Conservation (phyloP, 352 stramenopile species). For the Phytophthora cajani region DNA sequence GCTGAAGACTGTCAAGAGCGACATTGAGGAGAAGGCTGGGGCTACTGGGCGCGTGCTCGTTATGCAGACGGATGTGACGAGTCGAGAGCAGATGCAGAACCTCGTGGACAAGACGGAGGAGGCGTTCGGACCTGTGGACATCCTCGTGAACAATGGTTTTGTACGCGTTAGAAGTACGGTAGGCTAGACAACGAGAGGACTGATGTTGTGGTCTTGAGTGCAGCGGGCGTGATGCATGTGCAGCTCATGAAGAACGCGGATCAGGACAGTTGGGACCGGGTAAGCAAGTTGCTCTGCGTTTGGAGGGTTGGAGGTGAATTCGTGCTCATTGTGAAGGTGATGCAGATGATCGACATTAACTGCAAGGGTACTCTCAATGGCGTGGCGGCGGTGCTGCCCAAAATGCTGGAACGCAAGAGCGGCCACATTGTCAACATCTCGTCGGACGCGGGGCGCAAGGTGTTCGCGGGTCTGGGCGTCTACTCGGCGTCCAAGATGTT, state of each 20-base stretch:
- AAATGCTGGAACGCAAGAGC: constrained; percentile 72
- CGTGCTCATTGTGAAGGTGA: not conserved
- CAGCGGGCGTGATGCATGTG: constrained; percentile 93
- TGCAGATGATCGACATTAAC: constrained; percentile 89
- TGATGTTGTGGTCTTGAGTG: not conserved
- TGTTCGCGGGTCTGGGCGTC: constrained; percentile 77
- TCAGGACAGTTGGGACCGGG: constrained; percentile 88
- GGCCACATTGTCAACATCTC: constrained; percentile 87
- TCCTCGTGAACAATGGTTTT: constrained; percentile 85
- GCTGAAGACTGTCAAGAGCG: constrained; percentile 41
- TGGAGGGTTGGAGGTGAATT: not conserved
- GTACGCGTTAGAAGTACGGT: too few relatives aligned
- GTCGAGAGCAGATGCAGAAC: constrained; percentile 51
- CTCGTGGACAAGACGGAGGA: constrained; percentile 62
- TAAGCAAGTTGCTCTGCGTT: constrained; percentile 1
- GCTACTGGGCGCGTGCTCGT: constrained; percentile 39
- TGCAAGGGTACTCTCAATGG: constrained; percentile 91
- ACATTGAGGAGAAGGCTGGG: constrained; percentile 35
- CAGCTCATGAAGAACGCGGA: constrained; percentile 88
- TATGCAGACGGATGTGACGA: constrained; percentile 66
- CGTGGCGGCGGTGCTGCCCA: constrained; percentile 67
- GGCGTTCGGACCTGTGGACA: constrained; percentile 74
- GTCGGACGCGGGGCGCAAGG: constrained; percentile 74
- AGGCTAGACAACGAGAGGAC: not conserved
- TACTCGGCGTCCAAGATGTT: constrained; percentile 93